Evolutionary conservation across 2,329 filamentous ascomycete species (phyloP).

Genomic region (Westerdykella sp.): DNA sequence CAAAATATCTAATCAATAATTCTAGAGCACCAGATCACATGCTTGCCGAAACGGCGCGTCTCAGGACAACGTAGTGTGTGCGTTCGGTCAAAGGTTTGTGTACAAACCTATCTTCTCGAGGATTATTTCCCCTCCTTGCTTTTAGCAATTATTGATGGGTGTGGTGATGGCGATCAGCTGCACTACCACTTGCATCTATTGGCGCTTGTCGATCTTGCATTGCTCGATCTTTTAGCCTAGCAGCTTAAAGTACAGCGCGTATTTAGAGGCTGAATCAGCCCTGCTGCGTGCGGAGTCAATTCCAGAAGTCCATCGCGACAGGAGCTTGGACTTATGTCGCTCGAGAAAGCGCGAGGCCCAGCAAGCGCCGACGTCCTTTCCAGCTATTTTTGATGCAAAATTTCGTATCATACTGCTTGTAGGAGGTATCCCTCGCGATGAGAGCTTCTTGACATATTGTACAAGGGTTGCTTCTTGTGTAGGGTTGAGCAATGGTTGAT

Average conservation of each 20-base stretch:
- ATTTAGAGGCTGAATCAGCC: slow-evolving; percentile 14
- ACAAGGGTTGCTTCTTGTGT: slow-evolving; percentile 11
- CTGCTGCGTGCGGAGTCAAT: slow-evolving; percentile 13
- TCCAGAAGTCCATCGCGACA: slow-evolving; percentile 7
- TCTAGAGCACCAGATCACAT: no score
- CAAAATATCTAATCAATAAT: no score
- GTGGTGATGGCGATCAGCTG: no score
- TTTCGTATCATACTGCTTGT: slow-evolving; percentile 11
- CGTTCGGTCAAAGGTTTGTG: no score
- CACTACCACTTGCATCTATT: no score
- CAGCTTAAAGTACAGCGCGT: slow-evolving; percentile 11
- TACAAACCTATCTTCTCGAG: no score
- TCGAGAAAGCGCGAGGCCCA: slow-evolving; percentile 13
- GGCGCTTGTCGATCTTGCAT: neutral
- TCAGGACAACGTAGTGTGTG: no score
- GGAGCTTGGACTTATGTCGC: slow-evolving; percentile 6
- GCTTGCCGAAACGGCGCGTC: no score
- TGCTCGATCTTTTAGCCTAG: neutral
- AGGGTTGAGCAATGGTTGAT: slow-evolving; percentile 2
- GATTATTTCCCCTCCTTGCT: no score
- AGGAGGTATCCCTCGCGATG: slow-evolving; percentile 8
- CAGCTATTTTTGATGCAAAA: no score
- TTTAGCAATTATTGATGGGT: no score
- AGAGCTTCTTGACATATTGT: slow-evolving; percentile 12
- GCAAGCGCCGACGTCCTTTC: no score